Evolutionary conservation across 805 yeast genomes (phyloP), one percentile per base, ranked within the genome.

Genomic region (Ascoidea tarda): DNA sequence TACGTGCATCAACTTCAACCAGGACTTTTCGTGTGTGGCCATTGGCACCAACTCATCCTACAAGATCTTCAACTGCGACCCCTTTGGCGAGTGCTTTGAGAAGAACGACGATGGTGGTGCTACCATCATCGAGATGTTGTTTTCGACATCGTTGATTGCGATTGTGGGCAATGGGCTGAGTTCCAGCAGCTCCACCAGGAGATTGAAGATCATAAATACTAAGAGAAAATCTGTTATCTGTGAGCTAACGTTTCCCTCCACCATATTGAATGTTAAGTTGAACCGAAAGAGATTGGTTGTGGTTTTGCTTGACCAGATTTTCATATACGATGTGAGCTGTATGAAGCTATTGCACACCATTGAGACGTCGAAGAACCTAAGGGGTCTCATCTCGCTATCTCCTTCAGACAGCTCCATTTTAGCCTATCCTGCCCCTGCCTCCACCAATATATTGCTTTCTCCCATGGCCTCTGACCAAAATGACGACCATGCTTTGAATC

Each of bases 271-370:
- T 50, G 83, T 91, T 42, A 79, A 79, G 59, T 75, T 91, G 68
- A 93, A 91, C 66, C 75, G 97, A 47, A 84, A 85, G 59, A 70
- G 97, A 48, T 73, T 91, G 58, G 75, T 87, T 38, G 93, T 90
- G 16, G 79, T 86, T 5, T 70, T 91, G 51, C 73, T 79, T 50
- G 91, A 87, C 55, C 95, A 90, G 66, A 79, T 93, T 6, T 86
- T 81, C 63, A 78, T 91, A 49, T 93, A 91, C 69, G 97, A 91
- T 65, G 83, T 91, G 56, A 80, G 93, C 53, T 87, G 95, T 64
- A 89, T 91, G 82, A 81, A 86, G 61, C 75, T 90, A 32, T 64
- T 91, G 47, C 85, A 81, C 60, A 82, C 84, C 1, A 75, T 84
- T 44, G 88, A 84, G 49, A 76, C 81, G 0, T 61, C 70, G 16